Percentiles rank a stretch among this genome's conserved stretches.
Evolutionary conservation across 208 protist species (phyloP).

Genomic region (Trichomonas vaginalis): DNA sequence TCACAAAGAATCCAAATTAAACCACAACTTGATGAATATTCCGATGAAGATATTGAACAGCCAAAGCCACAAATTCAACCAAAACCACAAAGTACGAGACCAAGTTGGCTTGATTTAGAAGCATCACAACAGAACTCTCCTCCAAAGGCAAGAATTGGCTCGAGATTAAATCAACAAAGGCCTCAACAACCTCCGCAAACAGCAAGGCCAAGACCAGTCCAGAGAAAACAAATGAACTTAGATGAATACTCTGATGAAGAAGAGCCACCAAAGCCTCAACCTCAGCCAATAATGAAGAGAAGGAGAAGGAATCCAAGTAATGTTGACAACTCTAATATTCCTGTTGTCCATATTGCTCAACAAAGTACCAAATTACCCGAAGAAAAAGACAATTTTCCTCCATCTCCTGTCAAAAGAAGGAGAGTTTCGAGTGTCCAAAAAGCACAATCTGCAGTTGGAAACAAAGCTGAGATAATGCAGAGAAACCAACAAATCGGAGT

Average conservation of each 20-base stretch:
- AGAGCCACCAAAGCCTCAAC: background rate
- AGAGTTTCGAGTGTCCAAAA: too few species aligned
- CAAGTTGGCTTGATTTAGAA: background rate
- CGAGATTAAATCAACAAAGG: background rate
- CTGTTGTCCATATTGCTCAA: background rate
- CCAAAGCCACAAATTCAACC: background rate
- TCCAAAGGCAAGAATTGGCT: background rate
- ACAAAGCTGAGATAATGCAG: too few species aligned
- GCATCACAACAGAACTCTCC: background rate
- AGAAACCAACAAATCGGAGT: too few species aligned
- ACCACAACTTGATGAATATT: background rate
- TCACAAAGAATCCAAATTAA: background rate
- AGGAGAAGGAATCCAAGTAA: background rate
- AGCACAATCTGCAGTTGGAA: too few species aligned
- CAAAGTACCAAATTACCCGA: background rate
- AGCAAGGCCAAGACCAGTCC: background rate
- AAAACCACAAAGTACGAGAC: background rate
- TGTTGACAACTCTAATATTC: background rate
- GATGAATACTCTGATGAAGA: background rate
- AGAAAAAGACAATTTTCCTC: too few species aligned
- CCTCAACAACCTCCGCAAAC: background rate
- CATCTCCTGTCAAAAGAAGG: too few species aligned
- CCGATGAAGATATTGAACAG: background rate
- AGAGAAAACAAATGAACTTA: background rate
- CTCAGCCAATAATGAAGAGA: background rate